phyloP scores from a whole-genome alignment of 2,329 filamentous ascomycete genomes.

The Penicillium sp. region DNA sequence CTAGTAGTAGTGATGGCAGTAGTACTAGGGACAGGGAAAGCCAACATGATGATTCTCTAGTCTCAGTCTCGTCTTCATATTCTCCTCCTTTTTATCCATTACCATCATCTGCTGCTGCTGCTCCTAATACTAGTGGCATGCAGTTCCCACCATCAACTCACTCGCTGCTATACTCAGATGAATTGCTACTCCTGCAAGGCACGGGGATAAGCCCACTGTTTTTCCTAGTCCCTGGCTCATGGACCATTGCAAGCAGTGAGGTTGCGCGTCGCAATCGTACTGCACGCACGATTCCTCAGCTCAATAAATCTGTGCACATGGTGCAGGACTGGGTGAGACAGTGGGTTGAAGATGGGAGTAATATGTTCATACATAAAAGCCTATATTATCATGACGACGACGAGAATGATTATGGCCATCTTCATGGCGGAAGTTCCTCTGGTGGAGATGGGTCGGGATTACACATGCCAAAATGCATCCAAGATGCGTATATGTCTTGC shows the following conservation, averaged over 20 bases:
- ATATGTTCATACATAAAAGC: slow-evolving; percentile 8
- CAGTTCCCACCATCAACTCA: background rate
- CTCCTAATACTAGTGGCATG: background rate
- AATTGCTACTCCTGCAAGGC: background rate
- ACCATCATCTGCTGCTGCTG: background rate
- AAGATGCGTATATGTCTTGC: slow-evolving; percentile 8
- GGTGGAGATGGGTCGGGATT: background rate
- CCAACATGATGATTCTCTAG: background rate
- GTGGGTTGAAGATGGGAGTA: slow-evolving; percentile 12
- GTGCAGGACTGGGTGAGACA: slow-evolving; percentile 9
- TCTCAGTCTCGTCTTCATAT: background rate
- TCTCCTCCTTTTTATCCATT: background rate
- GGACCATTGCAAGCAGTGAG: background rate
- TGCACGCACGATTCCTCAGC: background rate
- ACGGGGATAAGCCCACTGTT: background rate
- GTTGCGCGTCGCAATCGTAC: background rate
- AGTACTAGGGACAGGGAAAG: background rate
- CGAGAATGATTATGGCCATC: background rate
- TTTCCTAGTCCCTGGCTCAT: slow-evolving; percentile 7
- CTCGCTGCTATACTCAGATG: background rate
- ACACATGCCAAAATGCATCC: slow-evolving; percentile 12
- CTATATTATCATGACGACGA: background rate
- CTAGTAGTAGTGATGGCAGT: background rate
- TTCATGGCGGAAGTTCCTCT: too few relatives aligned
- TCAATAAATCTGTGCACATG: background rate